Evolutionary conservation across 1,284 basidiomycete genomes (phyloP).

Genomic region (Amylostereum chailletii): DNA sequence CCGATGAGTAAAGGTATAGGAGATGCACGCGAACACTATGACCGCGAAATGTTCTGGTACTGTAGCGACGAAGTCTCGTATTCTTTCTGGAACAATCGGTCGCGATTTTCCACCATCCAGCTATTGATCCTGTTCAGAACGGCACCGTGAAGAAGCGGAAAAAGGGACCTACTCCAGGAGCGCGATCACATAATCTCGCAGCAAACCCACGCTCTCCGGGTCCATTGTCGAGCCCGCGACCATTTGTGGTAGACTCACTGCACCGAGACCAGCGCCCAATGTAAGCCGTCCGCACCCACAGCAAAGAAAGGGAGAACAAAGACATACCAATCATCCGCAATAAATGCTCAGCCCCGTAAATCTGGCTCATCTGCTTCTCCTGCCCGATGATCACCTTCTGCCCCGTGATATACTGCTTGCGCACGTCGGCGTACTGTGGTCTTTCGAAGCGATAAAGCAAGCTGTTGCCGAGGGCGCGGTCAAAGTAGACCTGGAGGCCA

Average conservation of each 20-base stretch:
- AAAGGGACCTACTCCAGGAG: slow-evolving; percentile 64
- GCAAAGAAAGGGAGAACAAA: background rate
- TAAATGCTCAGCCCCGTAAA: slow-evolving; percentile 95
- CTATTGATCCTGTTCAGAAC: slow-evolving; percentile 26
- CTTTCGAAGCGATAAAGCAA: slow-evolving; percentile 93
- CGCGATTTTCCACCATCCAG: slow-evolving; percentile 60
- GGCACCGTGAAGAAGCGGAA: slow-evolving; percentile 1
- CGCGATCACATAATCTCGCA: slow-evolving; percentile 88
- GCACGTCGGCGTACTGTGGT: slow-evolving; percentile 81
- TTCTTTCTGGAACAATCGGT: slow-evolving; percentile 60
- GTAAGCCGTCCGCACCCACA: background rate
- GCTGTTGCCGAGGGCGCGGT: slow-evolving; percentile 84
- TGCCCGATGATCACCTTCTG: slow-evolving; percentile 58
- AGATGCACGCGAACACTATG: slow-evolving; percentile 25
- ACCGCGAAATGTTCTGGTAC: slow-evolving; percentile 70
- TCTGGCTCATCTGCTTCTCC: slow-evolving; percentile 80
- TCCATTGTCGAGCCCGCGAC: slow-evolving; percentile 91
- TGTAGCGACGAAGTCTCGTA: slow-evolving; percentile 66
- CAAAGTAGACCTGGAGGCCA: slow-evolving; percentile 92
- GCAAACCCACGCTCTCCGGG: slow-evolving; percentile 71
- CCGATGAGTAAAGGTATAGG: background rate
- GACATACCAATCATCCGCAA: slow-evolving; percentile 82
- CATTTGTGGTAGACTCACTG: slow-evolving; percentile 71
- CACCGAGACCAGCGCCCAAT: slow-evolving; percentile 23
- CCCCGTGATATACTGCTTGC: slow-evolving; percentile 70